These are phyloP conservation scores for Xylariaceae sp. DNA, from an alignment of 2,329 filamentous ascomycete species.

Conservation along the genomic window DNA sequence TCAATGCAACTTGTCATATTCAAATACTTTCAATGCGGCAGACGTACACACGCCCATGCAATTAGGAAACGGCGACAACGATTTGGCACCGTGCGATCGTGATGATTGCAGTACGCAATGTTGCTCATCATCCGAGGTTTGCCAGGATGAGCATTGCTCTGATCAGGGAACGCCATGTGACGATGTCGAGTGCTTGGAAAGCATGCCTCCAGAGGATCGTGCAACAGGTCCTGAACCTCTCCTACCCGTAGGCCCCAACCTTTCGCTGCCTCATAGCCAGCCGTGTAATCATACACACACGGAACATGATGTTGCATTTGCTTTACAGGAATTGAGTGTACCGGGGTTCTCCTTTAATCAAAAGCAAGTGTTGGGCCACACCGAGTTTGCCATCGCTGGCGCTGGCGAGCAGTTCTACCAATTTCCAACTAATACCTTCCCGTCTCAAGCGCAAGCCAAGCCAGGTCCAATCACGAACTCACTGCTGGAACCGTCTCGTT, in stretches of 20 bases:
- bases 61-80: slow-evolving; percentile 17
- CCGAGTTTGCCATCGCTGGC: slow-evolving; percentile 15
- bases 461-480: too few species aligned
- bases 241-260: background rate
- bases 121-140: slow-evolving; percentile 24
- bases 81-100: slow-evolving; percentile 21
- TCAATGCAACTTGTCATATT: slow-evolving; percentile 4
- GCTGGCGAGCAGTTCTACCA: slow-evolving; percentile 7
- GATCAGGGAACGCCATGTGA: slow-evolving; percentile 16
- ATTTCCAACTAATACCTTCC: too few species aligned
- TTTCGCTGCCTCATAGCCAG: slow-evolving; percentile 14
- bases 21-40: slow-evolving; percentile 15
- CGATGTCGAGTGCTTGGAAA: too few species aligned
- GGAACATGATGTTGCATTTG: slow-evolving; percentile 29
- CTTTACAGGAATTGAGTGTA: slow-evolving; percentile 24
- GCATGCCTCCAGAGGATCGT: slow-evolving; percentile 9
- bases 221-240: slow-evolving; percentile 15
- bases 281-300: slow-evolving; percentile 28
- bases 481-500: background rate
- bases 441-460: too few species aligned
- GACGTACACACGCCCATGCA: slow-evolving; percentile 15
- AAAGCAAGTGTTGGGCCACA: slow-evolving; percentile 11
- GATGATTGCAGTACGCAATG: slow-evolving; percentile 19
- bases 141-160: slow-evolving; percentile 28
- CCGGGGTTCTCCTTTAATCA: slow-evolving; percentile 15